These are phyloP conservation scores for Spathaspora girioi DNA, from an alignment of 805 yeast genomes.

Conservation along the genomic window DNA sequence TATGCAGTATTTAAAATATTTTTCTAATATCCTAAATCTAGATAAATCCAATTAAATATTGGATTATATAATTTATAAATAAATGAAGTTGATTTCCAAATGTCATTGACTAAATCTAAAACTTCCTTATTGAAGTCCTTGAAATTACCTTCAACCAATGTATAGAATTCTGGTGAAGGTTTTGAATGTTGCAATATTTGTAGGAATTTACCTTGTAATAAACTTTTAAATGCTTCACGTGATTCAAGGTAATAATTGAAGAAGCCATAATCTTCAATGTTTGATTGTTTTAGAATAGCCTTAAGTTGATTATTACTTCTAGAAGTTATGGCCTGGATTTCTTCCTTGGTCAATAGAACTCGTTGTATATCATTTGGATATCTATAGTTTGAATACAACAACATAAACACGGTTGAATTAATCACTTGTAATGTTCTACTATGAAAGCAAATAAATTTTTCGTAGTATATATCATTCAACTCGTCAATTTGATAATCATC, in stretches of 20 bases:
- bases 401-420: constrained; percentile 2
- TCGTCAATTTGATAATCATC: background rate
- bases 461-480: constrained; percentile 2
- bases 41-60: constrained; percentile 25
- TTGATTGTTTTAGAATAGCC: background rate
- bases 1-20: background rate
- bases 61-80: constrained; percentile 22
- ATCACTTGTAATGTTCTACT: background rate
- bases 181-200: background rate
- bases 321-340: background rate
- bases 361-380: background rate
- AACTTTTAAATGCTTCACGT: background rate
- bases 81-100: constrained; percentile 3
- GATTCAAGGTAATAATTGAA: background rate
- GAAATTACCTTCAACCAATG: constrained; percentile 4
- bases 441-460: background rate
- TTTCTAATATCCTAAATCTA: constrained; percentile 14
- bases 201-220: constrained; percentile 3
- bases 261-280: background rate
- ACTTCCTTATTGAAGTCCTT: constrained; percentile 5
- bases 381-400: constrained; percentile 1
- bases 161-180: background rate
- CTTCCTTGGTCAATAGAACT: background rate
- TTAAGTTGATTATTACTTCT: background rate
- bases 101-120: constrained; percentile 3